Base-by-base conservation (phyloP, 345 rosid species). In the Excoecaria cochinchinensis region DNA sequence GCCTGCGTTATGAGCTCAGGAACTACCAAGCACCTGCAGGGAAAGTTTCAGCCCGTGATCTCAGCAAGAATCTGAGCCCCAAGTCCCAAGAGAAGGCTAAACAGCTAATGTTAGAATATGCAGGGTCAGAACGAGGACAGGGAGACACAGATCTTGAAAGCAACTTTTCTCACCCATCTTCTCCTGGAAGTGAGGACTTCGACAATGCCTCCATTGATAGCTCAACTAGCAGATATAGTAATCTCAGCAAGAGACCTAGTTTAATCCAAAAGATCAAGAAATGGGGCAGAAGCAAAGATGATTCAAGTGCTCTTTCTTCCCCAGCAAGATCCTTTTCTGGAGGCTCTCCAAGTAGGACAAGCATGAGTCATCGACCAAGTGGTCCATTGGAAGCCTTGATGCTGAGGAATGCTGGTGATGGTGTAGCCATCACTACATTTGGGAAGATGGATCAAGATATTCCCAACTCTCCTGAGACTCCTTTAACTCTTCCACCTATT, bases 71-170 rank as follows among this genome's bases (percentile, higher is more conserved):
- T 70, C 84, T 90, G 60, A 93, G 97, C 82, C 94, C 96, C 84
- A 93, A 84, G 78, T 95, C 99, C 6, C 98, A 89, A 77, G 93
- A 89, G 36, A 91, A 68, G 82, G 97, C 99, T 8, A 95, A 95
- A 83, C 87, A 82, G 79, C 76, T 95, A 74, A 87, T 93, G 91
- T 76, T 95, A 76, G 98, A 93, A 73, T 93, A 93, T 69, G 97
- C 91, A 15, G 99, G 97, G 74, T 93, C 98, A 19, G 96, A 95
- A 70, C 97, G 92, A 14, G 97, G 99, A 69, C 98, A 89, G 78
- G 98, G 93, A 36, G 99, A 95, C 77, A 95, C 98, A 4, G 97
- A 95, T 74, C 74, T 86, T 10, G 98, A 95, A 10, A 95, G 96
- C 86, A 90, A 89, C 86, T 88, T 80, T 74, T 93, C 98, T 66